Percentiles rank a stretch among this genome's conserved stretches.
These are phyloP conservation scores for Thermothelomyces thermophilus DNA, from an alignment of 2,329 filamentous ascomycete genomes.

Conservation along the genomic window DNA sequence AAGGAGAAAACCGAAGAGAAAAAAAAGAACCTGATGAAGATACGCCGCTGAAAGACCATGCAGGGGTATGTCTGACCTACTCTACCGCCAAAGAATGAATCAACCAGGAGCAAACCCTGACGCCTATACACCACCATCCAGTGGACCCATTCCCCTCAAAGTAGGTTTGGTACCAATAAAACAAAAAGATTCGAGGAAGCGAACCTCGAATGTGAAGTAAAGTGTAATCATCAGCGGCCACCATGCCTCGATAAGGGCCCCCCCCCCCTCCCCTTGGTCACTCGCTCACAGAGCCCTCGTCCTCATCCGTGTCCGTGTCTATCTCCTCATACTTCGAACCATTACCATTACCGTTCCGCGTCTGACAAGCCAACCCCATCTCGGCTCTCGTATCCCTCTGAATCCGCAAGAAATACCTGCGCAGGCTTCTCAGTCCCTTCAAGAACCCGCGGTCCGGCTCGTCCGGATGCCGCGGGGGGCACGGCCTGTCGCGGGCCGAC, in stretches of 20 bases:
- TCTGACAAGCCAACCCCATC: slow-evolving; percentile 36
- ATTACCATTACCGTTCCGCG: slow-evolving; percentile 9
- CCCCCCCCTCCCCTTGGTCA: slow-evolving; percentile 22
- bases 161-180: no score
- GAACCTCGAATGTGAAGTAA: no score
- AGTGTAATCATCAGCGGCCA: no score
- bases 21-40: no score
- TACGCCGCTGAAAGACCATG: slow-evolving; percentile 10
- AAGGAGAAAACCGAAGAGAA: slow-evolving; percentile 1
- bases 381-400: slow-evolving; percentile 64
- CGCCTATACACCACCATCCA: not conserved
- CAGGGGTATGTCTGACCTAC: slow-evolving; percentile 18
- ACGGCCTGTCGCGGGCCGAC: slow-evolving; percentile 45
- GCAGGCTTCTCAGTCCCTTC: slow-evolving; percentile 70
- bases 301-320: slow-evolving; percentile 20
- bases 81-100: not conserved
- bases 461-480: slow-evolving; percentile 73
- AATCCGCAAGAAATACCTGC: slow-evolving; percentile 80
- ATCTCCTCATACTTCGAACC: slow-evolving; percentile 1
- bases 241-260: not conserved
- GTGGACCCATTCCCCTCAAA: no score
- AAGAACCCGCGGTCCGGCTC: slow-evolving; percentile 86
- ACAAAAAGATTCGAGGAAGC: no score
- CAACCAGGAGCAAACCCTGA: not conserved
- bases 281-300: slow-evolving; percentile 30